phyloP scores from a whole-genome alignment of 2,329 filamentous ascomycete species.

The Talaromyces sp. region DNA sequence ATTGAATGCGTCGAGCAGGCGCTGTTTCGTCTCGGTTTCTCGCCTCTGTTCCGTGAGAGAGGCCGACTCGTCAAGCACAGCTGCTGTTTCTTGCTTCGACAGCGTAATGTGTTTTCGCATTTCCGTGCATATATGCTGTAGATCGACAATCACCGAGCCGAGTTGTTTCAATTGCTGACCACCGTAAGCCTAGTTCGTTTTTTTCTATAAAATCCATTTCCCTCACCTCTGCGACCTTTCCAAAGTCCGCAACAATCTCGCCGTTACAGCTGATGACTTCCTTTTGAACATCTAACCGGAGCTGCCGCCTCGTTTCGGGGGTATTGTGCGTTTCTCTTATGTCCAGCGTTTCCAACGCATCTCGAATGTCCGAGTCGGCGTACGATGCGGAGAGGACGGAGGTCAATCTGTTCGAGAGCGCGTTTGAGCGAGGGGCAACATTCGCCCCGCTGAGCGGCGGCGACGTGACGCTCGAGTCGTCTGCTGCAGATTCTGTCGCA shows the following conservation, averaged over 20 bases:
- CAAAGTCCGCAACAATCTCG: constrained; percentile 81
- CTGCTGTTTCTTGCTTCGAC: constrained; percentile 69
- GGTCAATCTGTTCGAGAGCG: constrained; percentile 76
- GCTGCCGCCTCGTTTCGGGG: constrained; percentile 69
- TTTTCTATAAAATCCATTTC: neutral
- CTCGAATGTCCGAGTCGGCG: constrained; percentile 84
- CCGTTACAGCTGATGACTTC: constrained; percentile 93
- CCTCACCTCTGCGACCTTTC: constrained; percentile 76
- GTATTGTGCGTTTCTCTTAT: constrained; percentile 66
- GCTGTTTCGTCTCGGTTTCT: constrained; percentile 74
- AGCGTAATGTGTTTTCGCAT: constrained; percentile 73
- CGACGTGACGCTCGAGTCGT: constrained; percentile 21
- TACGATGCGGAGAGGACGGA: constrained; percentile 87
- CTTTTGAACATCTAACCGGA: constrained; percentile 80
- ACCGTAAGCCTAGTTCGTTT: constrained; percentile 12
- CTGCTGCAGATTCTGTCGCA: constrained; percentile 16
- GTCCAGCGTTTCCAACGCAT: constrained; percentile 76
- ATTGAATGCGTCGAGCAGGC: constrained; percentile 70
- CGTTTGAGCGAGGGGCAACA: constrained; percentile 46
- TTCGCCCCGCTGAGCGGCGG: constrained; percentile 25
- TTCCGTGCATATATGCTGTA: constrained; percentile 74
- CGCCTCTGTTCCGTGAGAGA: constrained; percentile 67
- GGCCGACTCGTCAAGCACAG: constrained; percentile 72
- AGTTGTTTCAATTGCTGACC: constrained; percentile 79
- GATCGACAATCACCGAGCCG: constrained; percentile 67